Evolutionary conservation across 148 eudicot species (phyloP), one percentile per base, ranked within the genome.

Genomic region (Diospyros kaki): DNA sequence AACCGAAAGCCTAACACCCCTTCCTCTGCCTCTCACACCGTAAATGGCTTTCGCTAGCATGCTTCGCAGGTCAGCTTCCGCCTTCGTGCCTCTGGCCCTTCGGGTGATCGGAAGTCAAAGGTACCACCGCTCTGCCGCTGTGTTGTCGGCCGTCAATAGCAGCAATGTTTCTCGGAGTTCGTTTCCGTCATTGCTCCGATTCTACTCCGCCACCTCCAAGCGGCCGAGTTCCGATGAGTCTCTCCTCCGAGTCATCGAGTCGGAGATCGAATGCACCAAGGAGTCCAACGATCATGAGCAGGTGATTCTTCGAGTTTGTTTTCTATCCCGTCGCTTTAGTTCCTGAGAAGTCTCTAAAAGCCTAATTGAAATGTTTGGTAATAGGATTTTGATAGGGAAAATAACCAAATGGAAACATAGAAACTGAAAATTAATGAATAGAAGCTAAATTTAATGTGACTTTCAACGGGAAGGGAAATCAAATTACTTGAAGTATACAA

Each of bases 231-330:
- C 88, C 13, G 90, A 87, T 63, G 74, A 74, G 54, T 75, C 80
- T 43, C 89, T 93, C 44, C 54, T 93, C 13, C 75, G 77, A 59
- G 85, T 88, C 39, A 56, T 93, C 17, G 80, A 86, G 2, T 71
- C 82, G 42, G 97, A 93, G 77, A 86, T 93, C 62, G 59, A 76
- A 4, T 85, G 84, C 62, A 91, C 88, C 62, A 74, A 78, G 7
- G 89, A 91, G 61, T 75, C 89, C 10, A 83, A 83, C 3, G 89
- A 83, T 0, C 44, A 9, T 2, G 83, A 65, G 4, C 75, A 80
- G 13, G 18, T 78, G 48, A 72, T 41, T 68, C 69, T 13, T 53
- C 74, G 18, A 8, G 44, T 17, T 3, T 74, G 4, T 9, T 46
- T 75, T 40, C 42, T 2, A 41, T 43, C 18, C 51, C 28, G 28